Conservation (phyloP, 306 rosid species). For the Inga laurina region DNA sequence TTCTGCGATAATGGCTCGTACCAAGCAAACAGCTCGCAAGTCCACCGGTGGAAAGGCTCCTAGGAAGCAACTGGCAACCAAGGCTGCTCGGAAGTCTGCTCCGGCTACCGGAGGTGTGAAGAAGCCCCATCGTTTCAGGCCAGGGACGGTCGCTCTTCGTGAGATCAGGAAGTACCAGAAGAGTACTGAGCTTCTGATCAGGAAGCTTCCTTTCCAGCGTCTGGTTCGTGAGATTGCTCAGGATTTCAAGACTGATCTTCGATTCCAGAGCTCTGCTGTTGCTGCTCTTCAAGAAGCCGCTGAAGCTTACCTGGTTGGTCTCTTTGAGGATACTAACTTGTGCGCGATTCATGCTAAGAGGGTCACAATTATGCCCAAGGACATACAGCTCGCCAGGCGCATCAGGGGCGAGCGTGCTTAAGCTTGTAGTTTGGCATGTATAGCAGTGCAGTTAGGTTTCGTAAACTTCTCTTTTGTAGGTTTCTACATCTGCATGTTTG, state of each 20-base stretch:
- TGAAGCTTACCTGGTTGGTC: conserved; percentile 45
- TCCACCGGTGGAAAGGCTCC: conserved; percentile 59
- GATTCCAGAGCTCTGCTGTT: conserved; percentile 52
- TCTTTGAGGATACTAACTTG: conserved; percentile 49
- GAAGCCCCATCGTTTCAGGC: conserved; percentile 52
- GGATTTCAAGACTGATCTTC: conserved; percentile 55
- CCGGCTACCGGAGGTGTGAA: conserved; percentile 57
- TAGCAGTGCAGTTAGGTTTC: neutral
- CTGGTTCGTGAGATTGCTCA: conserved; percentile 55
- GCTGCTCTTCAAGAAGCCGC: conserved; percentile 50
- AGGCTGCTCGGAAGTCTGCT: conserved; percentile 52
- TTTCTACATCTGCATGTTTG: neutral
- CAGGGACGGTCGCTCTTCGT: conserved; percentile 52
- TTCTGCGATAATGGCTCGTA: conserved; percentile 40
- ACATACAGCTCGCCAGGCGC: conserved; percentile 53
- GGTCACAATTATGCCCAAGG: conserved; percentile 54
- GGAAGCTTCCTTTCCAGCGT: conserved; percentile 49
- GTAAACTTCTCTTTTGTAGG: neutral
- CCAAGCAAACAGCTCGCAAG: conserved; percentile 56
- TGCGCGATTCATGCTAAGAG: conserved; percentile 56
- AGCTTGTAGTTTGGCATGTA: conserved; percentile 4
- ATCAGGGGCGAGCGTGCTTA: conserved; percentile 56
- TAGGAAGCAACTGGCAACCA: conserved; percentile 46
- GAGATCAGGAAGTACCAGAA: conserved; percentile 58
- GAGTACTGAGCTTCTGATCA: conserved; percentile 49